Conservation (phyloP, 2,329 filamentous ascomycete genomes). For the Pyrenochaeta sp. region DNA sequence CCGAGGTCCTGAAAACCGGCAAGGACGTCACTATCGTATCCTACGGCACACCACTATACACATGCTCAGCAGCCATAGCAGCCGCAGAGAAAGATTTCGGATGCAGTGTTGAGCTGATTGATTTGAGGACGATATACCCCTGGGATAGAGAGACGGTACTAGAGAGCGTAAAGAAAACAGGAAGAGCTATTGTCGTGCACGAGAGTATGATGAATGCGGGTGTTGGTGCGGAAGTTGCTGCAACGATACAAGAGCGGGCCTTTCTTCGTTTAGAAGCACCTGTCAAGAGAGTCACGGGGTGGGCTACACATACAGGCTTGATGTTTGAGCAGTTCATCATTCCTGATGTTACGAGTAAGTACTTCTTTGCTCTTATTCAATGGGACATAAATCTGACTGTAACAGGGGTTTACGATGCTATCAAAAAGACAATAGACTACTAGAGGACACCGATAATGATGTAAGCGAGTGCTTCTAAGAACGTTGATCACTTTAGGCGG, state of each 20-base stretch:
- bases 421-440: slow-evolving; percentile 57
- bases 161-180: slow-evolving; percentile 85
- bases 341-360: slow-evolving; percentile 87
- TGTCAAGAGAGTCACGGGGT: slow-evolving; percentile 85
- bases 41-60: slow-evolving; percentile 89
- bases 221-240: slow-evolving; percentile 87
- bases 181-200: slow-evolving; percentile 85
- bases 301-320: slow-evolving; percentile 84
- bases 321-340: slow-evolving; percentile 76
- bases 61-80: slow-evolving; percentile 78
- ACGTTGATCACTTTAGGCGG: no score
- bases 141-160: slow-evolving; percentile 88
- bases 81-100: slow-evolving; percentile 79
- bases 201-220: slow-evolving; percentile 92
- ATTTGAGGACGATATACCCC: slow-evolving; percentile 86
- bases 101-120: slow-evolving; percentile 83
- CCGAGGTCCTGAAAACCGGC: slow-evolving; percentile 82
- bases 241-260: slow-evolving; percentile 85
- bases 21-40: slow-evolving; percentile 84
- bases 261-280: slow-evolving; percentile 87
- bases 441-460: slow-evolving; percentile 19
- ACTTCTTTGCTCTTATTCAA: not conserved
- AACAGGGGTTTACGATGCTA: slow-evolving; percentile 59
- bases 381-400: slow-evolving; percentile 17
- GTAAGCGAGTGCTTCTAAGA: no score